Conservation (phyloP, 176 grass and related monocot species). For the Dactylis glomerata region DNA sequence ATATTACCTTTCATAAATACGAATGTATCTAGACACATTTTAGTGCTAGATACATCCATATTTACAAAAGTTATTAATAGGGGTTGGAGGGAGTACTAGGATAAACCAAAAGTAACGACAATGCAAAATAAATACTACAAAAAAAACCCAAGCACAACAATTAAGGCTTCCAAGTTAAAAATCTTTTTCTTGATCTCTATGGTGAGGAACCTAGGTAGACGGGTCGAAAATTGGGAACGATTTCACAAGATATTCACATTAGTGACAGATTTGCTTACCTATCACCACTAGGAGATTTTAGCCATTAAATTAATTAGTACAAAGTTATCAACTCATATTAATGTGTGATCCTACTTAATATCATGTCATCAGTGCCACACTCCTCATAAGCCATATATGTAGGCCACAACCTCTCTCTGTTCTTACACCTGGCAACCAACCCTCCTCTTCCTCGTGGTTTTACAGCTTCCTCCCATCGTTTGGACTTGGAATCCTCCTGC, state of each 20-base stretch:
- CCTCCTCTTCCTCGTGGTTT: neutral
- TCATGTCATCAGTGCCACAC: neutral
- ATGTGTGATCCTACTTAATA: neutral
- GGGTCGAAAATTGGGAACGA: neutral
- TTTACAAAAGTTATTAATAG: too few species aligned
- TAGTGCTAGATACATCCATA: too few species aligned
- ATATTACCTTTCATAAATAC: too few species aligned
- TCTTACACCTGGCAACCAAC: neutral
- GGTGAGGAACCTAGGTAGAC: neutral
- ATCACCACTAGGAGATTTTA: neutral
- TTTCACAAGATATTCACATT: neutral
- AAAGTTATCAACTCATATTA: neutral
- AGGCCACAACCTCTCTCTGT: neutral
- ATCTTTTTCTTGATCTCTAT: too few species aligned
- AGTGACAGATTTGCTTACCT: neutral
- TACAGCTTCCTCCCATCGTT: neutral
- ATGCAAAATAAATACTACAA: neutral
- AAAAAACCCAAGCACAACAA: neutral
- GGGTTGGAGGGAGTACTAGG: too few species aligned
- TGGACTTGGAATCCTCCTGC: neutral
- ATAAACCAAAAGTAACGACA: too few species aligned
- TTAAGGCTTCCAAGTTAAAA: too few species aligned
- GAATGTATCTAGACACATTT: too few species aligned
- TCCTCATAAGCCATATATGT: neutral
- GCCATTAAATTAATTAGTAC: neutral